These are phyloP conservation scores for Sanghuangporus weigelae DNA, from an alignment of 1,284 basidiomycete genomes.

Conservation along the genomic window DNA sequence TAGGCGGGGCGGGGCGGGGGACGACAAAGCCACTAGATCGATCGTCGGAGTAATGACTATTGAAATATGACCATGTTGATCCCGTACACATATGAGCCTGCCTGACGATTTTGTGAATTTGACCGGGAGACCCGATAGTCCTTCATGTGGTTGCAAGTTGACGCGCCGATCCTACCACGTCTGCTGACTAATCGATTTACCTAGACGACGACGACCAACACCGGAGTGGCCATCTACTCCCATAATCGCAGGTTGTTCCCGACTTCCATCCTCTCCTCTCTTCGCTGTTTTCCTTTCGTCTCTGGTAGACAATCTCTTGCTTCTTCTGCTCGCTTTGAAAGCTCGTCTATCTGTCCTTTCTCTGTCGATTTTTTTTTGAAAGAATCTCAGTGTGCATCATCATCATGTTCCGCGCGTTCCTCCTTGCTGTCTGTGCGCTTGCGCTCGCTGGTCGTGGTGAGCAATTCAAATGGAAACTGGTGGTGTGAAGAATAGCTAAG, in stretches of 20 bases:
- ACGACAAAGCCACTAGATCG: too few species aligned
- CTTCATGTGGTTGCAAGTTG: too few species aligned
- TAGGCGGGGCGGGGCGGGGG: too few species aligned
- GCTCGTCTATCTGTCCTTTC: background rate
- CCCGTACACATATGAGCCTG: too few species aligned
- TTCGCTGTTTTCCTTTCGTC: constrained; percentile 5
- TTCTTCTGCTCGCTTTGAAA: background rate
- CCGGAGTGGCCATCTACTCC: background rate
- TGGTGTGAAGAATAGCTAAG: background rate
- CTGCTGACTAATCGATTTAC: constrained; percentile 7
- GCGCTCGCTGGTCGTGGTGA: constrained; percentile 50
- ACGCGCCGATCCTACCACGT: background rate
- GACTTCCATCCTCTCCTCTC: constrained; percentile 6
- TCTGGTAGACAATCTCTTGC: constrained; percentile 15
- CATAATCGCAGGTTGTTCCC: background rate
- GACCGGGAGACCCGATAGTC: too few species aligned
- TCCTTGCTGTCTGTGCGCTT: constrained; percentile 26
- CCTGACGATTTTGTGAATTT: too few species aligned
- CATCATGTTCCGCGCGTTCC: constrained; percentile 24
- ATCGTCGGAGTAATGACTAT: too few species aligned
- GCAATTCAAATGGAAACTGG: background rate
- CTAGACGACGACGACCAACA: background rate
- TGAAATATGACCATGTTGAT: too few species aligned
- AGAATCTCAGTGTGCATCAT: background rate
- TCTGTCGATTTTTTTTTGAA: background rate